phyloP scores from a whole-genome alignment of 2,329 filamentous ascomycete genomes.

The Cyanodermella asteris region DNA sequence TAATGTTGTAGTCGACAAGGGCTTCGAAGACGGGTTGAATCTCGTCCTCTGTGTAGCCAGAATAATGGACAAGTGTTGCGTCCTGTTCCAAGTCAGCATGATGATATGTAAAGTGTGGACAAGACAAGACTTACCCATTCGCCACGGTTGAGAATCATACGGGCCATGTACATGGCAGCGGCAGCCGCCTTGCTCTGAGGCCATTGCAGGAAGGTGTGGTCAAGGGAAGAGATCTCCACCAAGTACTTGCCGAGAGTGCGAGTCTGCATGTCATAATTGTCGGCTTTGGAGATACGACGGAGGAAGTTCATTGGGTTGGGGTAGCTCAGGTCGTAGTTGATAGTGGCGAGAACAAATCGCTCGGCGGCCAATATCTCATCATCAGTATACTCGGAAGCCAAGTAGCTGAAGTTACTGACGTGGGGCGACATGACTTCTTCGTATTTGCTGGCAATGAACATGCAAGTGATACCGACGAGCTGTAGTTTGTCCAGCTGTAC shows the following conservation, averaged over 20 bases:
- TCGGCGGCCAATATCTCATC: constrained; percentile 94
- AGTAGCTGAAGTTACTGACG: constrained; percentile 88
- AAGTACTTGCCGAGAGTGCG: constrained; percentile 94
- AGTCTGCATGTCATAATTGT: constrained; percentile 97
- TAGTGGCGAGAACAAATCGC: constrained; percentile 70
- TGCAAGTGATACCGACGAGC: constrained; percentile 89
- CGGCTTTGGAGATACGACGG: constrained; percentile 92
- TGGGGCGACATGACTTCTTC: constrained; percentile 95
- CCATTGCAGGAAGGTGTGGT: constrained; percentile 81
- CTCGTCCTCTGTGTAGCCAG: constrained; percentile 81
- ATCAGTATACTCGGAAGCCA: constrained; percentile 90
- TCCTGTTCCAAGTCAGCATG: constrained; percentile 33
- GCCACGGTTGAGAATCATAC: constrained; percentile 73
- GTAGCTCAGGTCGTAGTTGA: constrained; percentile 95
- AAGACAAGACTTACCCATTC: constrained; percentile 48
- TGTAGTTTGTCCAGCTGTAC: constrained; percentile 92
- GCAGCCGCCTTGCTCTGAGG: constrained; percentile 80
- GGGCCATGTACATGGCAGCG: constrained; percentile 82
- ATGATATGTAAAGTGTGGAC: neutral
- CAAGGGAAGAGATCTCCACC: constrained; percentile 87
- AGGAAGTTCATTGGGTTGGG: constrained; percentile 99
- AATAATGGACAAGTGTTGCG: constrained; percentile 67
- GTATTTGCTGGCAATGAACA: constrained; percentile 99
- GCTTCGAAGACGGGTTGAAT: constrained; percentile 79
- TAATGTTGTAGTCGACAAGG: constrained; percentile 93